Percentiles rank a stretch among this genome's conserved stretches.
Evolutionary conservation across 2,329 filamentous ascomycete genomes (phyloP).

Genomic region (Dactylellina haptotyla): DNA sequence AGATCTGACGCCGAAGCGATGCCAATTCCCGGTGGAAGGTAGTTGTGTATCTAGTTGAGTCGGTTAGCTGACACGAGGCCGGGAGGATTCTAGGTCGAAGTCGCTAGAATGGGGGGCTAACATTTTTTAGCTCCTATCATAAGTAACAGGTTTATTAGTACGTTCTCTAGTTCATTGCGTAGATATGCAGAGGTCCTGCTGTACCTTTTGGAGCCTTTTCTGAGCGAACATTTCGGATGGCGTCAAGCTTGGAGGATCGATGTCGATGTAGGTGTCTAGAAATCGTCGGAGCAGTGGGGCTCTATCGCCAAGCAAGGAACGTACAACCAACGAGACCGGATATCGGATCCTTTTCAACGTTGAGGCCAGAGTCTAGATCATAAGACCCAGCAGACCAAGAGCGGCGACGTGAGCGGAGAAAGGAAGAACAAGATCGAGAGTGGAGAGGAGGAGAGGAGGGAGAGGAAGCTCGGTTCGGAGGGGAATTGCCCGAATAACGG

Average conservation of each 20-base stretch:
- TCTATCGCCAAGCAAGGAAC: conserved; percentile 24
- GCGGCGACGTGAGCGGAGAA: neutral
- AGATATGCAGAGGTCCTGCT: conserved; percentile 59
- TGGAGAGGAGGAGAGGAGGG: neutral
- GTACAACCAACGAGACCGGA: neutral
- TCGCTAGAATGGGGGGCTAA: neutral
- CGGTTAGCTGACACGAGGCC: conserved; percentile 5
- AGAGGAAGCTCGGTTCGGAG: neutral
- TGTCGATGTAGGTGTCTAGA: conserved; percentile 12
- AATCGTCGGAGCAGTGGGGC: conserved; percentile 25
- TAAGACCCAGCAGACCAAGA: conserved; percentile 1
- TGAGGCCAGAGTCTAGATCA: too few species aligned
- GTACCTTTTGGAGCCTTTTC: conserved; percentile 62
- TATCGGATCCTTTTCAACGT: conserved; percentile 11
- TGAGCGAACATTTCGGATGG: conserved; percentile 55
- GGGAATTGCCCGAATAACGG: neutral
- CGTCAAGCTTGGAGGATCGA: conserved; percentile 12
- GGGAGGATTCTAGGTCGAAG: neutral
- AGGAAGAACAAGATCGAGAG: neutral
- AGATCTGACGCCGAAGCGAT: conserved; percentile 84
- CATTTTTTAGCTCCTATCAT: conserved; percentile 69
- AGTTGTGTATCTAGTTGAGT: conserved; percentile 66
- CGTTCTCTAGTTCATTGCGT: too few species aligned
- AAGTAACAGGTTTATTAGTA: neutral
- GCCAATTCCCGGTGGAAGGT: conserved; percentile 75